Conservation (phyloP, 2,329 filamentous ascomycete genomes). For the Corynespora cassiicola region DNA sequence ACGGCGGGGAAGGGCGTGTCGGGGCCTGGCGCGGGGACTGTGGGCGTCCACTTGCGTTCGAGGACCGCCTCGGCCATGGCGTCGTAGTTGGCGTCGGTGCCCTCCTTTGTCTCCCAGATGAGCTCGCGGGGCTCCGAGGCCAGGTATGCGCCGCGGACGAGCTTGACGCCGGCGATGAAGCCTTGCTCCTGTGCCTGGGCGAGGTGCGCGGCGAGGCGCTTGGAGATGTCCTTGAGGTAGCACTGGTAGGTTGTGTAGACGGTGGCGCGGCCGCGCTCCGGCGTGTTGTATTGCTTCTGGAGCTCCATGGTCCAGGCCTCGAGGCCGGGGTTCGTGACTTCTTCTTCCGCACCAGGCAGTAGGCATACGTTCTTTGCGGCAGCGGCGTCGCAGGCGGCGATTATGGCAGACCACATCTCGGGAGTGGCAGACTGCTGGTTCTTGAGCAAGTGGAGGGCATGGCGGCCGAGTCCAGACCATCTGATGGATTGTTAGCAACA, state of each 20-base stretch:
- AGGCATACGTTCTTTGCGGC: slow-evolving; percentile 72
- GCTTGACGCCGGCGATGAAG: slow-evolving; percentile 63
- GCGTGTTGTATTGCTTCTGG: slow-evolving; percentile 75
- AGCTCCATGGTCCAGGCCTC: slow-evolving; percentile 81
- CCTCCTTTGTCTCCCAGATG: slow-evolving; percentile 61
- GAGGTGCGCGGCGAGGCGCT: slow-evolving; percentile 54
- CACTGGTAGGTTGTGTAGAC: slow-evolving; percentile 73
- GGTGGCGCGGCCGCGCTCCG: slow-evolving; percentile 63
- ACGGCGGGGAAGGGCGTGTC: slow-evolving; percentile 50
- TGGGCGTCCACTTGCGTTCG: slow-evolving; percentile 64
- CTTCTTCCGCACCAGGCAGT: slow-evolving; percentile 87
- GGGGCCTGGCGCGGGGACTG: slow-evolving; percentile 52
- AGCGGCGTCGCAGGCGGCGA: slow-evolving; percentile 76
- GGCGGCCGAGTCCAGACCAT: slow-evolving; percentile 82
- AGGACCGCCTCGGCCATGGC: slow-evolving; percentile 72
- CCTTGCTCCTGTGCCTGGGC: slow-evolving; percentile 51
- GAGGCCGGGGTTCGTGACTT: slow-evolving; percentile 77
- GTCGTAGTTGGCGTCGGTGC: slow-evolving; percentile 71
- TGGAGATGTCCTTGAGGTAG: slow-evolving; percentile 59
- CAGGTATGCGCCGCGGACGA: slow-evolving; percentile 65
- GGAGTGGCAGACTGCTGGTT: slow-evolving; percentile 67
- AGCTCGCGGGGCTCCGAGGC: slow-evolving; percentile 55
- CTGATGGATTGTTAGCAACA: slow-evolving; percentile 42
- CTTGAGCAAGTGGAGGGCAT: slow-evolving; percentile 72
- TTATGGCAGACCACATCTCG: slow-evolving; percentile 72